Percentiles rank a stretch among this genome's conserved stretches.
Evolutionary conservation across 1,139 yeast species (phyloP).

Genomic region (Kodamaea sp.): DNA sequence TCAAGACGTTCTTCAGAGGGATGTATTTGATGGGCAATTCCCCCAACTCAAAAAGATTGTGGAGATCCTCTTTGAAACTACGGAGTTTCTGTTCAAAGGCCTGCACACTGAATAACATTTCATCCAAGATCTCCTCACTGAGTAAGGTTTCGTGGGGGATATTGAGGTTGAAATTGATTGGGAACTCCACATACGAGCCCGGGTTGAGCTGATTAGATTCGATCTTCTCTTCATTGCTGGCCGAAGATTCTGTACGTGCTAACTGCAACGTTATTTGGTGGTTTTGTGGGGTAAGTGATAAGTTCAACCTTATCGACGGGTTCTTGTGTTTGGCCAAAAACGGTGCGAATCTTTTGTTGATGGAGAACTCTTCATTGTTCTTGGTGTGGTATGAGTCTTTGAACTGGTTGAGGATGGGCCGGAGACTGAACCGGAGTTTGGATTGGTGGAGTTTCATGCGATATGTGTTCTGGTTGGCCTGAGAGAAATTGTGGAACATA

Average conservation of each 20-base stretch:
- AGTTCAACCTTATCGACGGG: slow-evolving; percentile 14
- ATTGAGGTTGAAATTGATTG: slow-evolving; percentile 36
- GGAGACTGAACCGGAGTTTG: slow-evolving; percentile 22
- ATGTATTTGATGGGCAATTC: slow-evolving; percentile 48
- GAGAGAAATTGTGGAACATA: slow-evolving; percentile 29
- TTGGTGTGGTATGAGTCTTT: slow-evolving; percentile 8
- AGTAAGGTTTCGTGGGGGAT: slow-evolving; percentile 55
- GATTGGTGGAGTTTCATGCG: slow-evolving; percentile 22
- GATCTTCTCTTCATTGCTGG: slow-evolving; percentile 21
- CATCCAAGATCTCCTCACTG: slow-evolving; percentile 46
- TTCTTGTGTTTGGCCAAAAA: slow-evolving; percentile 7
- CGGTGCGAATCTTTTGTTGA: slow-evolving; percentile 5
- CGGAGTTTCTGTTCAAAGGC: slow-evolving; percentile 36
- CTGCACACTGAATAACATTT: slow-evolving; percentile 37
- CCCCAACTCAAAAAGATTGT: slow-evolving; percentile 47
- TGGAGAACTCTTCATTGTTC: not conserved
- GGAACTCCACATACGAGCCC: slow-evolving; percentile 59
- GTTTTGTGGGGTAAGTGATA: slow-evolving; percentile 36
- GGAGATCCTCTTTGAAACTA: slow-evolving; percentile 37
- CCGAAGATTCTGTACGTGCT: slow-evolving; percentile 36
- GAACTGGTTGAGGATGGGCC: slow-evolving; percentile 18
- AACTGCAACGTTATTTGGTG: slow-evolving; percentile 39
- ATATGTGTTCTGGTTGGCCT: slow-evolving; percentile 22
- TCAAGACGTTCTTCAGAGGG: slow-evolving; percentile 33
- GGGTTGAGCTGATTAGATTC: slow-evolving; percentile 12